Conservation (phyloP, 2,329 filamentous ascomycete genomes). For the Annulohypoxylon truncatum region DNA sequence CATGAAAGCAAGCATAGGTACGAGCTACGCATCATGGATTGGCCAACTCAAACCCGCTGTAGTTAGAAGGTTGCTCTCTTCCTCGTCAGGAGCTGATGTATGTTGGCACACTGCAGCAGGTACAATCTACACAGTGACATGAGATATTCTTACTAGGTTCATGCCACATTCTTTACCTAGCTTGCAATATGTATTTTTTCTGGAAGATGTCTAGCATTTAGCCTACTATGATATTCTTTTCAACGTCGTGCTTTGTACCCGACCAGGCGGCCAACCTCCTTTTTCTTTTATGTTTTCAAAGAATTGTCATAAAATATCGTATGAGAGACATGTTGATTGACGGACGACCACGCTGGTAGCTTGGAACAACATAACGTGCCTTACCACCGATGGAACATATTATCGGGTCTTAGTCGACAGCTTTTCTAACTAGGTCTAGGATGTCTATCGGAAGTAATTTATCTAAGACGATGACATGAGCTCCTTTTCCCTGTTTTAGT, state of each 20-base stretch:
- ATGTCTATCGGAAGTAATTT: not conserved
- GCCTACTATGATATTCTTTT: too few relatives aligned
- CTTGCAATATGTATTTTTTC: too few relatives aligned
- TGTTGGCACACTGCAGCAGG: not conserved
- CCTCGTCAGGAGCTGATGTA: not conserved
- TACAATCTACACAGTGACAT: too few relatives aligned
- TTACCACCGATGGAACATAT: not conserved
- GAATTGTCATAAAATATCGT: not conserved
- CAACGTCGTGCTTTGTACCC: too few relatives aligned
- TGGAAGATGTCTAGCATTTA: too few relatives aligned
- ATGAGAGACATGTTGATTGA: not conserved
- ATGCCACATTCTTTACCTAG: too few relatives aligned
- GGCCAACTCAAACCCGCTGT: not conserved
- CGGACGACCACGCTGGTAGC: conserved; percentile 13
- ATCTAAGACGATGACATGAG: not conserved
- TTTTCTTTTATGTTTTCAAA: too few relatives aligned
- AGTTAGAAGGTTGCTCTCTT: not conserved
- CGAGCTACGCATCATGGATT: too few relatives aligned
- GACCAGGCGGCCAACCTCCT: too few relatives aligned
- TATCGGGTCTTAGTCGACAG: not conserved
- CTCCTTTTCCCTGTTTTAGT: not conserved
- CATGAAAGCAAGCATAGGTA: too few relatives aligned
- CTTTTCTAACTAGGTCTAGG: not conserved
- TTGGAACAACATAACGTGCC: not conserved
- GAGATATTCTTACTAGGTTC: too few relatives aligned